These are phyloP conservation scores for Aspergillus brasiliensis DNA, from an alignment of 2,329 filamentous ascomycete genomes.

Conservation along the genomic window DNA sequence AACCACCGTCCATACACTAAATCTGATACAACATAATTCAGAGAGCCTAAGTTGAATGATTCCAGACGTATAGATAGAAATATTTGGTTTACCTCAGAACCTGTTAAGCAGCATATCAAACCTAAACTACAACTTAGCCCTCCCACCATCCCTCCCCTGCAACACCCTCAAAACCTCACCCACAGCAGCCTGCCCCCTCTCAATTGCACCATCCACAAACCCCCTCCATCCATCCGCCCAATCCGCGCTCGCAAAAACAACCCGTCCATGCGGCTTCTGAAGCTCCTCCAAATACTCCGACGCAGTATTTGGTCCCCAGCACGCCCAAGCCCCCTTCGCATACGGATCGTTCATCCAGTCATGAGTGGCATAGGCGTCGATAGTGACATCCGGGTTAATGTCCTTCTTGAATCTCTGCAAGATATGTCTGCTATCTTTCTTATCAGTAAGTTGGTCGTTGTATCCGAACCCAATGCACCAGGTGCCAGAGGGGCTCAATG, in stretches of 20 bases:
- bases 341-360: constrained; percentile 35
- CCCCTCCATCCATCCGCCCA: constrained; percentile 39
- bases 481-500: constrained; percentile 10
- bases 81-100: no score
- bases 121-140: background rate
- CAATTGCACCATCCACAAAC: constrained; percentile 40
- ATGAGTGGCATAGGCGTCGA: constrained; percentile 22
- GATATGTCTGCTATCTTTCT: constrained; percentile 12
- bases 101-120: background rate
- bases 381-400: constrained; percentile 2
- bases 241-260: constrained; percentile 37
- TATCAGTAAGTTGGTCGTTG: constrained; percentile 16
- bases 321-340: constrained; percentile 32
- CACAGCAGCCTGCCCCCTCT: constrained; percentile 24
- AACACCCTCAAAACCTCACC: constrained; percentile 2
- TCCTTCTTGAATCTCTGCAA: constrained; percentile 9
- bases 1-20: no score
- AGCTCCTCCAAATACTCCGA: constrained; percentile 26
- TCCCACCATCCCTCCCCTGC: background rate
- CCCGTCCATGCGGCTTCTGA: constrained; percentile 27
- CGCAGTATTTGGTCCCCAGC: constrained; percentile 13
- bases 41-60: no score
- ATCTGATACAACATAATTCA: no score
- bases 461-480: constrained; percentile 25
- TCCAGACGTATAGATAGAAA: no score